A percentile compares a stretch with the other conserved stretches of the same genome.
These are phyloP conservation scores for Chytriomyces confervae DNA, from an alignment of 192 early-diverging fungal genomes.

Conservation along the genomic window DNA sequence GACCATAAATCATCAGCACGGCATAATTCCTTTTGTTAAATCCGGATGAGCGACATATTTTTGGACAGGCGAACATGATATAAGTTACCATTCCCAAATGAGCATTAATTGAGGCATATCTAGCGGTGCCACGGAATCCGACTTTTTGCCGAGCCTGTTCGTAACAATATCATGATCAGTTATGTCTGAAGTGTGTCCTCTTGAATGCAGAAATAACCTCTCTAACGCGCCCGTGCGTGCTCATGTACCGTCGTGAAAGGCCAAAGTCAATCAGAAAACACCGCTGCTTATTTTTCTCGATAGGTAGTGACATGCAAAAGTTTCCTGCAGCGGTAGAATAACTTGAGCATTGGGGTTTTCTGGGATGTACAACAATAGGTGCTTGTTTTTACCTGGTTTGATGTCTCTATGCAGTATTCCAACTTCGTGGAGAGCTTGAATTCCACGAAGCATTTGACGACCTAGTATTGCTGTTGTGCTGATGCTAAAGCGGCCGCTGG, in stretches of 20 bases:
- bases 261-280: constrained; percentile 65
- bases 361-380: background rate
- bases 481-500: constrained; percentile 44
- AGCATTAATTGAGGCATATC: constrained; percentile 60
- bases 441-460: constrained; percentile 58
- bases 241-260: constrained; percentile 48
- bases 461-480: constrained; percentile 51
- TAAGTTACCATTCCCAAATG: constrained; percentile 44
- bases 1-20: constrained; percentile 67
- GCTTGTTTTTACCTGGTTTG: constrained; percentile 51
- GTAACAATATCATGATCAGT: background rate
- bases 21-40: constrained; percentile 49
- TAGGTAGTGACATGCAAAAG: constrained; percentile 40
- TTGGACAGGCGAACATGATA: background rate
- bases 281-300: constrained; percentile 14
- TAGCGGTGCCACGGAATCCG: constrained; percentile 65
- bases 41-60: background rate
- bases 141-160: constrained; percentile 51
- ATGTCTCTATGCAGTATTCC: constrained; percentile 65
- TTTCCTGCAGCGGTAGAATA: constrained; percentile 11
- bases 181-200: background rate
- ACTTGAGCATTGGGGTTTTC: background rate
- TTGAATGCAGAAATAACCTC: constrained; percentile 29
- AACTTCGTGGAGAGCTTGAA: constrained; percentile 52
- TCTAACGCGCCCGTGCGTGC: constrained; percentile 38